Evolutionary conservation across 192 early-diverging fungal species (phyloP), one percentile per base, ranked within the genome.

Genomic region (Geosiphon pyriformis): DNA sequence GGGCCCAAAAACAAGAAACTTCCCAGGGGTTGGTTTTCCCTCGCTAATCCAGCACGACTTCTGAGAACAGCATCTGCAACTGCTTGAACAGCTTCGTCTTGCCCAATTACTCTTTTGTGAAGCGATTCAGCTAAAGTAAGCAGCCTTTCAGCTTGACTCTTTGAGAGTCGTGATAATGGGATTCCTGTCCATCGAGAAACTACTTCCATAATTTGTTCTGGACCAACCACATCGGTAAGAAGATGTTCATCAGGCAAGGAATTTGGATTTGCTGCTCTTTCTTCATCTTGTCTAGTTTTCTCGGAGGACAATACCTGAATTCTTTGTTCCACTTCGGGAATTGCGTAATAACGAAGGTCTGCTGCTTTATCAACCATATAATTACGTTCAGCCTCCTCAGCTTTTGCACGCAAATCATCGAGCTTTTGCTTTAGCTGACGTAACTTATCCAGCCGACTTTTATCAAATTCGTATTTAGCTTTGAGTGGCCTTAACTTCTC

Each of bases 101-200:
- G 97, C 2, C 97, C 97, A 27, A 98, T 86, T 1, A 99, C 95
- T 10, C 89, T 82, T 72, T 92, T 81, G 58, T 87, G 83, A 30
- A 99, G 77, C n/a, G 83, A 74, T n/a, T 85, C 80, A 2, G 78
- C 83, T 46, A 99, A 78, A 20, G 85, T 65, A 55, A 99, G 78
- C 35, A 99, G 76, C 31, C 93, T 88, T 25, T 95, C 92, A 6
- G 87, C 82, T 74, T 98, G 90, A 31, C 86, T 85, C 75, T 93
- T 92, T 65, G 83, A 89, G 62, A 99, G 82, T 18, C 87, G 77
- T 71, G 90, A 84, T 29, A 98, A 93, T 0, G 97, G 97, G 51
- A 99, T 99, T 18, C 94, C 94, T 6, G 97, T 99, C 94, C 94
- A 96, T 3, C 93, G 81, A 15, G 93, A 83, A 18, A 99, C 90